Evolutionary conservation across 148 eudicot species (phyloP), one percentile per base, ranked within the genome.

Genomic region (Spergularia marina): DNA sequence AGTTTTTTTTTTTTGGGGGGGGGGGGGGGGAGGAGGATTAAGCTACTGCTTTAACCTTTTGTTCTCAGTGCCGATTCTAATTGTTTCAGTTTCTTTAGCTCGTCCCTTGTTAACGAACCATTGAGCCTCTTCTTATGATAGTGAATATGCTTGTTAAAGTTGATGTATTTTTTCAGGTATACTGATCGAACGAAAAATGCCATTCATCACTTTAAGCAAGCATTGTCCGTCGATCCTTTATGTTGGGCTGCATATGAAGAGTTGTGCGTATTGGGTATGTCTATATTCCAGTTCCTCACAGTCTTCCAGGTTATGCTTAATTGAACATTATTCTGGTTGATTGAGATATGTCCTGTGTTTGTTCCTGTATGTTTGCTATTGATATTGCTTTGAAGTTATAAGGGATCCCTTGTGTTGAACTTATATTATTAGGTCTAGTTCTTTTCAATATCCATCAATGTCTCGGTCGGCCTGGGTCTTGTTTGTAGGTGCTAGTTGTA

Each of bases 231-330:
- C 71, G 97, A 96, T 88, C 98, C 98, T 15, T 81, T 96, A 69
- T 79, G 91, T 76, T 96, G 99, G 99, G 89, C 91, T 75, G 99
- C 99, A 67, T 92, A 92, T 78, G 99, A 96, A 75, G 98, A 92
- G 81, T 87, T 96, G 7, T 96, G 98, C 80, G 66, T 83, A 58
- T 91, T 96, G 86, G 99, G 99, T 92, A 79, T 72, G 84, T 68
- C 57, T 67, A 56, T 56, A 7, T 65, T 57, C 25, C 41, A 49
- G n/a, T 21, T 8, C 16, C 76, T 23, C 25, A 40, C 4, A 13
- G 23, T 64, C 17, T n/a, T 57, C 23, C 63, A 21, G 36, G 60
- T 64, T 12, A 54, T 61, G 13, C 49, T 54, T 17, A 72, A 54
- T 69, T 65, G 12, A 60, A 44, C 23, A 47, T 30, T 72, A 23